Evolutionary conservation across 2,329 filamentous ascomycete genomes (phyloP).

Genomic region (Cephalotrichum gorgonifer): DNA sequence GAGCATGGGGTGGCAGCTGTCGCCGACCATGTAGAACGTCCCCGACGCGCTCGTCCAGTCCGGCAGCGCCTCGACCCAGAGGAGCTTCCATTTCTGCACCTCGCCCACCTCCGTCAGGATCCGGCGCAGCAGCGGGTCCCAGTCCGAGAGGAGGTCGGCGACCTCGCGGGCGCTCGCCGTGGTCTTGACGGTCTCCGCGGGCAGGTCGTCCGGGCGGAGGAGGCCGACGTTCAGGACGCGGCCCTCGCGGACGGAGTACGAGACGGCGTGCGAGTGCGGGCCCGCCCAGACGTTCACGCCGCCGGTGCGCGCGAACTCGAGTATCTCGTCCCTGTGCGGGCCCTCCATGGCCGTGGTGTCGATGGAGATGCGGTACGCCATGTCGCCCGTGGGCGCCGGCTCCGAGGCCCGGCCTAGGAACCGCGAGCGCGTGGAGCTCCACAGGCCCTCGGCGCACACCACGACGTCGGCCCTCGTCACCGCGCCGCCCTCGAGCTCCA

Average conservation of each 20-base stretch:
- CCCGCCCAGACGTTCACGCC: constrained; percentile 45
- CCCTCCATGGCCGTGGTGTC: constrained; percentile 34
- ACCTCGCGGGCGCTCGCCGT: background rate
- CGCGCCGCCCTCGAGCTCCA: background rate
- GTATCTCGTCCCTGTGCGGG: constrained; percentile 24
- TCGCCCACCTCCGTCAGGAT: constrained; percentile 4
- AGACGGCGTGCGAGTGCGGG: constrained; percentile 37
- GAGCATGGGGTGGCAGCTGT: constrained; percentile 55
- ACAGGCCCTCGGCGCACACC: constrained; percentile 15
- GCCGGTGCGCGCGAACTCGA: constrained; percentile 30
- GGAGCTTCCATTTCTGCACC: constrained; percentile 8
- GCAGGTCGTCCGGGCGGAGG: constrained; percentile 33
- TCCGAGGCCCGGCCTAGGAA: constrained; percentile 32
- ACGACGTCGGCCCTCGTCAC: background rate
- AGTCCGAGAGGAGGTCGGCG: background rate
- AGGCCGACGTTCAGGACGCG: constrained; percentile 35
- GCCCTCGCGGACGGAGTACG: constrained; percentile 32
- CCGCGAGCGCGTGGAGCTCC: constrained; percentile 28
- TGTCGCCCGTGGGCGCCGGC: constrained; percentile 40
- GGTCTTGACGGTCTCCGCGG: constrained; percentile 6
- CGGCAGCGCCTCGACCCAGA: background rate
- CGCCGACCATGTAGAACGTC: constrained; percentile 28
- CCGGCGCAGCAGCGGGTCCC: constrained; percentile 5
- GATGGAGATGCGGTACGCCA: constrained; percentile 44
- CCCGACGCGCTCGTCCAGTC: background rate